Conservation (phyloP, 116 monocot genomes). For the Trichopus zeylanicus region DNA sequence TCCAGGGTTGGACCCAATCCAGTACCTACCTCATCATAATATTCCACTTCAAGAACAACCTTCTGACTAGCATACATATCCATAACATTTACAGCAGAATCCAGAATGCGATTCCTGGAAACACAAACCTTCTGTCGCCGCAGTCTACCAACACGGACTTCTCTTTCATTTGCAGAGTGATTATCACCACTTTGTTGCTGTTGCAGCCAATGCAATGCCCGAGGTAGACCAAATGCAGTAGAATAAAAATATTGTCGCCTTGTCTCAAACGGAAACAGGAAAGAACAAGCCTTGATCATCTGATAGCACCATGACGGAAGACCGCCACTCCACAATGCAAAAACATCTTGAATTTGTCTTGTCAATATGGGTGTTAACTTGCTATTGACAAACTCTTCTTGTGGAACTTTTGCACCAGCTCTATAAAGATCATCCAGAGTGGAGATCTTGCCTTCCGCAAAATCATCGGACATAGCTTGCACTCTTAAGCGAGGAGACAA, state of each 20-base stretch:
- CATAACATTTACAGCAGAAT: constrained; percentile 83
- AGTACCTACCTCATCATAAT: constrained; percentile 82
- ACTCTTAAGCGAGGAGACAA: constrained; percentile 33
- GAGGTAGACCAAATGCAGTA: constrained; percentile 36
- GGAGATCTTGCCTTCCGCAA: constrained; percentile 45
- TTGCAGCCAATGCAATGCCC: constrained; percentile 67
- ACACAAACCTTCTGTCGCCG: constrained; percentile 53
- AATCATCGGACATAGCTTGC: constrained; percentile 34
- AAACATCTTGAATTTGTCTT: constrained; percentile 72
- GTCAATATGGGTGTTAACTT: constrained; percentile 76
- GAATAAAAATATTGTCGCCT: constrained; percentile 66
- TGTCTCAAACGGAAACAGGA: constrained; percentile 76
- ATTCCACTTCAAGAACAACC: constrained; percentile 70
- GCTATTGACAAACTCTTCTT: constrained; percentile 48
- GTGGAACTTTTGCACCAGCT: constrained; percentile 31
- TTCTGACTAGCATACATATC: constrained; percentile 33
- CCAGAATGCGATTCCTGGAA: constrained; percentile 49
- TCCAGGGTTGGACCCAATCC: constrained; percentile 93
- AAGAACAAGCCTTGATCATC: constrained; percentile 57
- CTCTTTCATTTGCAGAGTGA: constrained; percentile 8
- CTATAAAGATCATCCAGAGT: constrained; percentile 36
- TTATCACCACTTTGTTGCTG: constrained; percentile 9
- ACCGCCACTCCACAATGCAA: constrained; percentile 33
- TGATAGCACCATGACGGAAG: constrained; percentile 73
- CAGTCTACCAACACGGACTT: constrained; percentile 6